phyloP scores from a whole-genome alignment of 2,329 filamentous ascomycete genomes.

The Corynespora cassiicola region DNA sequence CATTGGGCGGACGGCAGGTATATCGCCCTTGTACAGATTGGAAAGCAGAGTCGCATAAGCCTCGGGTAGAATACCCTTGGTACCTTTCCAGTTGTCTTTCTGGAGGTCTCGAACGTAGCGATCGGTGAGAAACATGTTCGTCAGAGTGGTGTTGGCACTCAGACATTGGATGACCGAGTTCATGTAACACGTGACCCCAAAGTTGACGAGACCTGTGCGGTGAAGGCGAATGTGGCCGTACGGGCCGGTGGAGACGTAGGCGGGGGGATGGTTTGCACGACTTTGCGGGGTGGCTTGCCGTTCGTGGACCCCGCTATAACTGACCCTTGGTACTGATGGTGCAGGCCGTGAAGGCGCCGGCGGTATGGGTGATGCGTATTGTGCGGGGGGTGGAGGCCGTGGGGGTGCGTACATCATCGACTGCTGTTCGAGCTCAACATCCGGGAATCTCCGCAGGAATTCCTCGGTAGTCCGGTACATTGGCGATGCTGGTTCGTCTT shows the following conservation, averaged over 20 bases:
- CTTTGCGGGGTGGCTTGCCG: conserved; percentile 47
- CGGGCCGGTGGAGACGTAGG: conserved; percentile 54
- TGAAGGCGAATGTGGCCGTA: conserved; percentile 58
- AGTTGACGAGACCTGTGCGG: conserved; percentile 80
- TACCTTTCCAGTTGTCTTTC: conserved; percentile 69
- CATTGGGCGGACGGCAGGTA: conserved; percentile 51
- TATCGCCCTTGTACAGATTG: conserved; percentile 68
- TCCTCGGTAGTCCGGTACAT: conserved; percentile 77
- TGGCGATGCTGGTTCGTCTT: conserved; percentile 39
- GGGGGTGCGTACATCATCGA: conserved; percentile 57
- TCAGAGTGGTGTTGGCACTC: conserved; percentile 70
- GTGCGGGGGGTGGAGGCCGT: conserved; percentile 47
- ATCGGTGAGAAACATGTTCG: conserved; percentile 69
- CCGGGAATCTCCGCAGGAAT: conserved; percentile 82
- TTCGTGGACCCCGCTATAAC: conserved; percentile 82
- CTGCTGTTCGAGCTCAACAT: conserved; percentile 65
- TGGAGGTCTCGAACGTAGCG: conserved; percentile 67
- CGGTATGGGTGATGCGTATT: conserved; percentile 63
- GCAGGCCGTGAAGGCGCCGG: conserved; percentile 65
- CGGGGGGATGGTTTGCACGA: conserved; percentile 46
- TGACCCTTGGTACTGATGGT: conserved; percentile 65
- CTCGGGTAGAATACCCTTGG: conserved; percentile 66
- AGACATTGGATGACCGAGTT: conserved; percentile 89
- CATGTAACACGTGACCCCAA: conserved; percentile 86
- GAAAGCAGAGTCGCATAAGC: conserved; percentile 67